Evolutionary conservation across 768 basidiomycete species (phyloP).

Genomic region (Pulveroboletus sp.): DNA sequence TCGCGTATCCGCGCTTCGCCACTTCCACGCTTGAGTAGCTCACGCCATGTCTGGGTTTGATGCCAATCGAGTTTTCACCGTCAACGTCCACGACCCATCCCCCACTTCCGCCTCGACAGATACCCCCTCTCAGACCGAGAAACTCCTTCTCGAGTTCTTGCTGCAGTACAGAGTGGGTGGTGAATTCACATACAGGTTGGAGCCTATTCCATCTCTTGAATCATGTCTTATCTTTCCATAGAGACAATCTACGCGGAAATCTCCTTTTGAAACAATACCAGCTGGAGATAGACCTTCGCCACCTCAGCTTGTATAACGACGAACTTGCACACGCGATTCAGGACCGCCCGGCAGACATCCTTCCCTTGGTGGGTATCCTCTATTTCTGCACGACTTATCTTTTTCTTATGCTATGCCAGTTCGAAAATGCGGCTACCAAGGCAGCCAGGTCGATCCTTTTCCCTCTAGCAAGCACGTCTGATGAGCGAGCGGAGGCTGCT

Average conservation of each 20-base stretch:
- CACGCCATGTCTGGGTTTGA: slow-evolving; percentile 82
- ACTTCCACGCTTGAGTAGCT: background rate
- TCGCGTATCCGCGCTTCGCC: slow-evolving; percentile 9
- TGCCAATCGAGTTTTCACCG: slow-evolving; percentile 72
- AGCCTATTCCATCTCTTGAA: background rate
- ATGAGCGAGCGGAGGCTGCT: slow-evolving; percentile 44
- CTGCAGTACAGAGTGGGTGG: slow-evolving; percentile 84
- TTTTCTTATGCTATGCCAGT: slow-evolving; percentile 42
- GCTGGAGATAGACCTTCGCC: slow-evolving; percentile 75
- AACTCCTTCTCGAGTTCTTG: slow-evolving; percentile 79
- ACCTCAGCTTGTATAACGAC: slow-evolving; percentile 83
- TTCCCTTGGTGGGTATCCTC: slow-evolving; percentile 66
- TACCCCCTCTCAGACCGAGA: slow-evolving; percentile 76
- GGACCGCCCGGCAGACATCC: slow-evolving; percentile 81
- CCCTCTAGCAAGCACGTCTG: slow-evolving; percentile 60
- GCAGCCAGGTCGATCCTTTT: slow-evolving; percentile 81
- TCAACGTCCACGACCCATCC: slow-evolving; percentile 65
- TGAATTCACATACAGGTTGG: slow-evolving; percentile 88
- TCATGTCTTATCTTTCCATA: slow-evolving; percentile 9
- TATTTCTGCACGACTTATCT: background rate
- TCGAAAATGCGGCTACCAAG: slow-evolving; percentile 86
- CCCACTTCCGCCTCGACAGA: slow-evolving; percentile 57
- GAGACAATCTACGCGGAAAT: slow-evolving; percentile 88
- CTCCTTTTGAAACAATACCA: slow-evolving; percentile 83
- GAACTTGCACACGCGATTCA: slow-evolving; percentile 91